phyloP scores from a whole-genome alignment of 1,284 basidiomycete species.

The Apiotrichum gracile region DNA sequence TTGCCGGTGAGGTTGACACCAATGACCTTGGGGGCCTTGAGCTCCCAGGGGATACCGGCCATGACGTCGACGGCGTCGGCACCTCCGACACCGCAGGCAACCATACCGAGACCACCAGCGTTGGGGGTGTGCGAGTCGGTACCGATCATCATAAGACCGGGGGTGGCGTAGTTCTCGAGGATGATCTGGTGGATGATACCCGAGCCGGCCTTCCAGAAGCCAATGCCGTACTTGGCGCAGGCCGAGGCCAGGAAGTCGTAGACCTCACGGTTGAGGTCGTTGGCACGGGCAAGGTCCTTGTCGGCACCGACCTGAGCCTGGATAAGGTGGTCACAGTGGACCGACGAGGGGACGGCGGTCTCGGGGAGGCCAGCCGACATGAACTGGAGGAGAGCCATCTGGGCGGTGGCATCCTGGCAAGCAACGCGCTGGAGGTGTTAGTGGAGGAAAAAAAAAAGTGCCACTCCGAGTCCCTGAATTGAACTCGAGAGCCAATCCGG shows the following conservation, averaged over 20 bases:
- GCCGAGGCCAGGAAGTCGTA: slow-evolving; percentile 99
- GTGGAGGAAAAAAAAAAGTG: not conserved
- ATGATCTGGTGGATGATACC: slow-evolving; percentile 98
- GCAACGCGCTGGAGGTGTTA: slow-evolving; percentile 72
- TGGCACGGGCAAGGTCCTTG: slow-evolving; percentile 88
- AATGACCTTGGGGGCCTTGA: slow-evolving; percentile 98
- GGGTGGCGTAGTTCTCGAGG: slow-evolving; percentile 98
- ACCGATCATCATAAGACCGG: slow-evolving; percentile 98
- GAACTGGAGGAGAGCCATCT: slow-evolving; percentile 99
- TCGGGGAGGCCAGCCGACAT: slow-evolving; percentile 99
- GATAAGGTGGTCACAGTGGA: slow-evolving; percentile 99
- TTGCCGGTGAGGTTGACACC: slow-evolving; percentile 96
- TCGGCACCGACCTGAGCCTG: slow-evolving; percentile 92
- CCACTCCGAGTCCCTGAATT: not conserved
- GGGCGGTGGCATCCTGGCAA: slow-evolving; percentile 96
- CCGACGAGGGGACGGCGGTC: slow-evolving; percentile 93
- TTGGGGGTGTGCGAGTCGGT: slow-evolving; percentile 99
- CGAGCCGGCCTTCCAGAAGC: slow-evolving; percentile 99
- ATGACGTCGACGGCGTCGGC: slow-evolving; percentile 99
- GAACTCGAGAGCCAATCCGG: not conserved
- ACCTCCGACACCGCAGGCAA: slow-evolving; percentile 98
- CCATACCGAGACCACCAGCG: slow-evolving; percentile 97
- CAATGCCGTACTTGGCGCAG: slow-evolving; percentile 96
- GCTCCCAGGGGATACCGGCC: slow-evolving; percentile 96
- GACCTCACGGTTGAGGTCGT: slow-evolving; percentile 96